Percentiles rank a stretch among this genome's conserved stretches.
These are phyloP conservation scores for Trichoderma erinaceum DNA, from an alignment of 495 filamentous ascomycete genomes.

Conservation along the genomic window DNA sequence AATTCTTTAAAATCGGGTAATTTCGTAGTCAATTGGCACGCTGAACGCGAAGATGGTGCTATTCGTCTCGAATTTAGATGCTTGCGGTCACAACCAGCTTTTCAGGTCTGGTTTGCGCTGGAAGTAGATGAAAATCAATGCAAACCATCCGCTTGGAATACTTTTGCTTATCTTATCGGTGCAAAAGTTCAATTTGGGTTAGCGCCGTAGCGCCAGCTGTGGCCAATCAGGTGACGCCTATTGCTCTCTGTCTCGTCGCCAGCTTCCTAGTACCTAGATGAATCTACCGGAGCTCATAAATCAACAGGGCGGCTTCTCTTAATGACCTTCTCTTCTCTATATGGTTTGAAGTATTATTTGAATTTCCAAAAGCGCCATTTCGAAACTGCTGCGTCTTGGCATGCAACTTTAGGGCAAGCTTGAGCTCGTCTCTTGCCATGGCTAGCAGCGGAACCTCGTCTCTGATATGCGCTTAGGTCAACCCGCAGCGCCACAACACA, in stretches of 20 bases:
- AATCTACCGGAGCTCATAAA: not conserved
- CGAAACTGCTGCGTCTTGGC: not conserved
- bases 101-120: not conserved
- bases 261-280: not conserved
- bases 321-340: not conserved
- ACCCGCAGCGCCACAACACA: not conserved
- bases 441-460: not conserved
- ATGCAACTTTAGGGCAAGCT: not conserved
- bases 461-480: not conserved
- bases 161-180: conserved; percentile 10
- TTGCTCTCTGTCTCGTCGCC: not conserved
- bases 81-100: not conserved
- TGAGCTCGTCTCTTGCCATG: not conserved
- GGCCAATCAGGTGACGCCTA: conserved; percentile 1
- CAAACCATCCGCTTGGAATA: not conserved
- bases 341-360: not conserved
- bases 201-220: not conserved
- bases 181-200: not conserved
- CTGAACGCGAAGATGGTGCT: not conserved
- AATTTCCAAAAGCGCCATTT: not conserved
- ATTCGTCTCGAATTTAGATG: not conserved
- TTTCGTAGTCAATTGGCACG: not conserved
- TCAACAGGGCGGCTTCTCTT: not conserved
- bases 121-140: not conserved
- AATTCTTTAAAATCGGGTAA: no score